Base-by-base conservation (phyloP, 2,329 filamentous ascomycete genomes). In the Neonectria magnoliae region DNA sequence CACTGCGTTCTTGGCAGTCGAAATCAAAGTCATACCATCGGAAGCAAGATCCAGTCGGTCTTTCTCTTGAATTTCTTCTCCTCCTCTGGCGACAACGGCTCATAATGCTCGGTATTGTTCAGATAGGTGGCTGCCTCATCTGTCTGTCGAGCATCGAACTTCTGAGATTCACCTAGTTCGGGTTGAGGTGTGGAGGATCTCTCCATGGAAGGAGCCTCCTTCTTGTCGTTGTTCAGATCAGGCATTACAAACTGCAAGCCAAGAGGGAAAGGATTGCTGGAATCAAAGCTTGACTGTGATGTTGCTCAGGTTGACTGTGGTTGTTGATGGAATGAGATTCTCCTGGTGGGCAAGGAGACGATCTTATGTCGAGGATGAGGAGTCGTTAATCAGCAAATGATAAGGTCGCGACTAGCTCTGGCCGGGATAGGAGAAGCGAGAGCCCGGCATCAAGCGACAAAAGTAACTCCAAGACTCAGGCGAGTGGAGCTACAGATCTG, bases 61-160 rank as follows among this genome's bases (percentile, higher is more conserved):
- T 50, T 57, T 14, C 55, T 44, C 14, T 36, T 13, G 3, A 56
- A 20, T 51, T 52, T 64, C 51, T 64, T 64, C n/a, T 60, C 57
- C 20, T 60, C 50, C 1, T 48, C 61, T 7, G 57, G 57, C 11
- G 57, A 44, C 2, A 62, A n/a, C 18, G 60, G 60, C 36, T 57
- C 54, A 53, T 58, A 53, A 2, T 52, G 45, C 29, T 58, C 60
- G 13, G 54, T 25, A 7, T 31, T 45, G 14, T 61, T 61, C 5
- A 61, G 59, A 10, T 61, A 61, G 8, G 45, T 44, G 8, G 52
- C 59, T 25, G 59, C 59, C 52, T 57, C 54, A 33, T 61, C 59
- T 16, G 52, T 44, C 11, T 50, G 53, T 6, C 58, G 42, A 18
- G 27, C 45, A 22, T 61, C 52, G 13, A 61, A 36, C 42, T 61